Evolutionary conservation across 257 asterid genomes (phyloP).

Genomic region (Salvia rosmarinus): DNA sequence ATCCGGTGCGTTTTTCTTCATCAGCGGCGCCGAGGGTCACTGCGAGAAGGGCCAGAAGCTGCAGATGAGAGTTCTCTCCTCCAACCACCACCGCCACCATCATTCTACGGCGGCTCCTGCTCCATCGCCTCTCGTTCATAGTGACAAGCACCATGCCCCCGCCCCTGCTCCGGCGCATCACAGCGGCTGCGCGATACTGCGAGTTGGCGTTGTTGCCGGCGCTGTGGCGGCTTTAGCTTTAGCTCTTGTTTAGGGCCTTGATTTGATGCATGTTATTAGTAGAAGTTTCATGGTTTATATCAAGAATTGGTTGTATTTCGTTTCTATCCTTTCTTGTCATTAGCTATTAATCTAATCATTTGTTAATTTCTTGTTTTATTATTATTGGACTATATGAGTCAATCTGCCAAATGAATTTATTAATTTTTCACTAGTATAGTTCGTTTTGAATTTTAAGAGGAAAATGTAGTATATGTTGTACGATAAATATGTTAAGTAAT

Average conservation of each 20-base stretch:
- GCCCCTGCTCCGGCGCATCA: conserved; percentile 50
- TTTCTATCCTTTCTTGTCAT: background rate
- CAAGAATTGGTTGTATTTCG: background rate
- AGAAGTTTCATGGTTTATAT: background rate
- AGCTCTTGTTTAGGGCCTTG: conserved; percentile 30
- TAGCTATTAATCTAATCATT: no score
- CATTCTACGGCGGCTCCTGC: conserved; percentile 35
- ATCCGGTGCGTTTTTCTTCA: conserved; percentile 61
- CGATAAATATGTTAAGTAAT: no score
- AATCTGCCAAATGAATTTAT: no score
- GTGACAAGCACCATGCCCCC: background rate
- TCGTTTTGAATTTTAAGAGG: no score
- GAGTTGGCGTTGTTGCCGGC: conserved; percentile 11
- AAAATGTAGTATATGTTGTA: no score
- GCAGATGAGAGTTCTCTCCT: conserved; percentile 47
- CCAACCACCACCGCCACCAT: conserved; percentile 28
- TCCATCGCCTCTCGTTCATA: conserved; percentile 25
- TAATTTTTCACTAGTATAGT: no score
- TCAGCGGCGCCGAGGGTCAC: conserved; percentile 70
- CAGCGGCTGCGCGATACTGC: conserved; percentile 23
- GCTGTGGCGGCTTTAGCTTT: conserved; percentile 27
- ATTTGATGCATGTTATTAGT: background rate
- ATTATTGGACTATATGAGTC: no score
- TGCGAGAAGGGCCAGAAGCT: conserved; percentile 65
- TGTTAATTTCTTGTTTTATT: no score